Evolutionary conservation across 495 filamentous ascomycete species (phyloP).

Genomic region (Venustampulla echinocandica): DNA sequence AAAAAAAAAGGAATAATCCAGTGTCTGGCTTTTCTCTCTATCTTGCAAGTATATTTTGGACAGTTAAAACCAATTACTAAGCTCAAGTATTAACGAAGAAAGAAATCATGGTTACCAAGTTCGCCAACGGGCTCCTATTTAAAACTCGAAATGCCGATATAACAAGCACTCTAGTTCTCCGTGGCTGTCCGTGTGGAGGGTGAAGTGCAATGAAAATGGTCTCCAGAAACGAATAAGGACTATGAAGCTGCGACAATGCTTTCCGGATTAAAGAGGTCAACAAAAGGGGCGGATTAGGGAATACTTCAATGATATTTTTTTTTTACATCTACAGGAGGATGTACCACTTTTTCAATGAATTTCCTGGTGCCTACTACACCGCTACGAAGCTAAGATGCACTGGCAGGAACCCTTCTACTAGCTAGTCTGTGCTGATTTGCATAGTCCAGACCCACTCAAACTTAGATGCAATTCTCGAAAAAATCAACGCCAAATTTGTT

Average conservation of each 20-base stretch:
- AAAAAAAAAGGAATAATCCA: too few relatives aligned
- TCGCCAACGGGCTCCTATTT: too few relatives aligned
- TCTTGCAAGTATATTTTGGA: too few relatives aligned
- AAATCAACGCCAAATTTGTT: neutral
- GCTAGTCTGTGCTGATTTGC: neutral
- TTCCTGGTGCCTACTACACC: neutral
- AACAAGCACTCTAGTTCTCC: neutral
- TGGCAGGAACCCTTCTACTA: neutral
- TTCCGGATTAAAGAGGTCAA: neutral
- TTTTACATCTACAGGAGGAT: neutral
- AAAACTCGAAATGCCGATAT: neutral
- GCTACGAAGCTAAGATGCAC: neutral
- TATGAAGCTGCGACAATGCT: slow-evolving; percentile 1
- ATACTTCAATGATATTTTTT: neutral
- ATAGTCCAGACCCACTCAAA: neutral
- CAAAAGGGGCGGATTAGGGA: neutral
- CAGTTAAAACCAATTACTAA: too few relatives aligned
- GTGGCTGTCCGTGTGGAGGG: slow-evolving; percentile 5
- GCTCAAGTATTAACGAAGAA: too few relatives aligned
- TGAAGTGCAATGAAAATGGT: slow-evolving; percentile 4
- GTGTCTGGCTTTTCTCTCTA: too few relatives aligned
- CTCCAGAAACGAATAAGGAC: slow-evolving; percentile 5
- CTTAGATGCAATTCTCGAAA: neutral
- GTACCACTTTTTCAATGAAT: neutral
- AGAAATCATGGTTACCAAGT: too few relatives aligned